Percentiles rank a stretch among this genome's conserved stretches.
These are phyloP conservation scores for Sideroxylon spinosum DNA, from an alignment of 179 eudicot genomes.

Conservation along the genomic window DNA sequence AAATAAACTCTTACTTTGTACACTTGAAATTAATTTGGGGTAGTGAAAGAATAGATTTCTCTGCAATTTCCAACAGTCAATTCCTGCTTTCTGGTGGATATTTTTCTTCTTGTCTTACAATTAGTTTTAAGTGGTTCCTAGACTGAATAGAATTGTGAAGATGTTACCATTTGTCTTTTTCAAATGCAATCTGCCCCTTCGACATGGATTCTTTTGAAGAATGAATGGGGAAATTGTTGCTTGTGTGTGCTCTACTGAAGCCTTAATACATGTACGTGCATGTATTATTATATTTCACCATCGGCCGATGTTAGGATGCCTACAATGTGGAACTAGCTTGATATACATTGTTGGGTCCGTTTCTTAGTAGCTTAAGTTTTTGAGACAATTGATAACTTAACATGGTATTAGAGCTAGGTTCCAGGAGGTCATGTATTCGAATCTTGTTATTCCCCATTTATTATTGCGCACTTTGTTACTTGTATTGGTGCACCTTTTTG, in stretches of 20 bases:
- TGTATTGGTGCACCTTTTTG: too few relatives aligned
- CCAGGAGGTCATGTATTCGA: too few relatives aligned
- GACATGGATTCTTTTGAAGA: not conserved
- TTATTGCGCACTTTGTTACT: too few relatives aligned
- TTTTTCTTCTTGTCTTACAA: not conserved
- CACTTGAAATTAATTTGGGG: not conserved
- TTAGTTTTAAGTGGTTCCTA: not conserved
- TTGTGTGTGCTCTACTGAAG: not conserved
- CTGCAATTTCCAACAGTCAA: not conserved
- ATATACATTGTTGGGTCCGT: too few relatives aligned
- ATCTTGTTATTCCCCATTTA: too few relatives aligned
- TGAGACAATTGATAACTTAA: too few relatives aligned
- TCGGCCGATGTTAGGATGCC: not conserved
- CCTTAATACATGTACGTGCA: not conserved
- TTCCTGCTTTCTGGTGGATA: not conserved
- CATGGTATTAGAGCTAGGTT: too few relatives aligned
- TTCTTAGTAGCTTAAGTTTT: too few relatives aligned
- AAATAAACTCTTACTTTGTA: conserved; percentile 5
- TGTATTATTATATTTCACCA: not conserved
- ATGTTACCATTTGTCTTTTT: not conserved
- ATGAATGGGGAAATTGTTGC: not conserved
- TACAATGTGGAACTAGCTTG: too few relatives aligned
- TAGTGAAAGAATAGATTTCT: conserved; percentile 5
- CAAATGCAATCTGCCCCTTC: conserved; percentile 1
- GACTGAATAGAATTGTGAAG: not conserved